Evolutionary conservation across 345 rosid species (phyloP), one percentile per base, ranked within the genome.

Genomic region (Kandelia obovata): DNA sequence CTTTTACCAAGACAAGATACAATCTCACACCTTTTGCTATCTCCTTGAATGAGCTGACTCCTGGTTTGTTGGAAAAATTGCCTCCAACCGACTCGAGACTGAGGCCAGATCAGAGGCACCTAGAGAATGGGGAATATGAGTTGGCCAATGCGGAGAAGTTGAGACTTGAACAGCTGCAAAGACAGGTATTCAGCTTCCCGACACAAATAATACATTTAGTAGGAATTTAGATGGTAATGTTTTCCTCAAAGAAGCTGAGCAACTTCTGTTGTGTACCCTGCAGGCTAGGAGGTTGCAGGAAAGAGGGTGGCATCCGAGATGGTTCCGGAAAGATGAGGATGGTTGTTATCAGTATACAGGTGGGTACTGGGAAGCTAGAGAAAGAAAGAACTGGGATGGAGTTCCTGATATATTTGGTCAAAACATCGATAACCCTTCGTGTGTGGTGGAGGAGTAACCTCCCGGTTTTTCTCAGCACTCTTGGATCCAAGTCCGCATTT

Each of bases 271-370:
- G 35, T n/a, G 55, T 32, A 47, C 66, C 64, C 31, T 73, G 65
- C 86, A 92, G 99, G 99, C 98, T 73, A 90, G 99, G 82, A 92
- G 83, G 76, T 51, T 96, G 75, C 98, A 96, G 87, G 99, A 96
- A 78, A 89, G 91, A 66, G 99, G 99, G 26, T 96, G 99, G 99
- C 96, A 83, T 71, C 98, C 98, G 16, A 85, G 95, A 69, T 96
- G 99, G 99, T 96, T 92, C 62, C 69, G 47, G 15, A 90, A 87
- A 66, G 98, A 88, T 20, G 95, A 89, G 70, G 98, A 92, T 64
- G 94, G 97, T 23, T 89, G 92, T 76, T 96, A 96, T 71, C 87
- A 78, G 3, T 96, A 92, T 46, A 53, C 63, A 0, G 97, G 97
- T n/a, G 94, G 92, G 13, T 96, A 96, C 69, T 96, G 99, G 99